Percentiles rank a stretch among this genome's conserved stretches.
Conservation (phyloP, 257 asterid genomes). For the Penstemon davidsonii region DNA sequence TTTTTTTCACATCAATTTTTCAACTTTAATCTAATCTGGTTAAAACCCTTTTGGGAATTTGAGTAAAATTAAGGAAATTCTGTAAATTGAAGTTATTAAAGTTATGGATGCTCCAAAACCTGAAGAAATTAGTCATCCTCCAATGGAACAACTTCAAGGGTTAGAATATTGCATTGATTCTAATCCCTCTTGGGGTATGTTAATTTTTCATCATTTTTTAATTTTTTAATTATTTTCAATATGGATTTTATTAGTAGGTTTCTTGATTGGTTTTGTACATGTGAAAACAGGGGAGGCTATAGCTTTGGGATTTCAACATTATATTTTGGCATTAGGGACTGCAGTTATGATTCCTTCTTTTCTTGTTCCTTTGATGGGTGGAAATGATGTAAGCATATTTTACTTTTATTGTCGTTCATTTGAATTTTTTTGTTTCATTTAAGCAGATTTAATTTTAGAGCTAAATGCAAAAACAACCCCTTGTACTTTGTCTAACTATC, state of each 20-base stretch:
- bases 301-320: conserved; percentile 92
- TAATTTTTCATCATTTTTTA: neutral
- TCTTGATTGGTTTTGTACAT: conserved; percentile 26
- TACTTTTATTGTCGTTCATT: too few species aligned
- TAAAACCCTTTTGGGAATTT: conserved; percentile 31
- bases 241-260: neutral
- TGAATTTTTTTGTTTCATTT: too few species aligned
- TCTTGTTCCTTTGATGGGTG: conserved; percentile 98
- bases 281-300: conserved; percentile 74
- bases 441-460: too few species aligned
- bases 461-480: too few species aligned
- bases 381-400: conserved; percentile 62
- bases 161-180: conserved; percentile 97
- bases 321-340: conserved; percentile 82
- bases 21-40: conserved; percentile 26
- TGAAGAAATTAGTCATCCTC: conserved; percentile 94
- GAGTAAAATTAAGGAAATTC: conserved; percentile 16
- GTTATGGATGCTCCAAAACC: conserved; percentile 81
- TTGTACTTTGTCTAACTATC: too few species aligned
- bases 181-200: conserved; percentile 95
- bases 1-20: conserved; percentile 21
- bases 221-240: neutral
- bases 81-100: conserved; percentile 20
- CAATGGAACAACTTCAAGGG: conserved; percentile 97
- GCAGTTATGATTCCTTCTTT: conserved; percentile 95